These are phyloP conservation scores for Filobasidium floriforme DNA, from an alignment of 768 basidiomycete species.

Conservation along the genomic window DNA sequence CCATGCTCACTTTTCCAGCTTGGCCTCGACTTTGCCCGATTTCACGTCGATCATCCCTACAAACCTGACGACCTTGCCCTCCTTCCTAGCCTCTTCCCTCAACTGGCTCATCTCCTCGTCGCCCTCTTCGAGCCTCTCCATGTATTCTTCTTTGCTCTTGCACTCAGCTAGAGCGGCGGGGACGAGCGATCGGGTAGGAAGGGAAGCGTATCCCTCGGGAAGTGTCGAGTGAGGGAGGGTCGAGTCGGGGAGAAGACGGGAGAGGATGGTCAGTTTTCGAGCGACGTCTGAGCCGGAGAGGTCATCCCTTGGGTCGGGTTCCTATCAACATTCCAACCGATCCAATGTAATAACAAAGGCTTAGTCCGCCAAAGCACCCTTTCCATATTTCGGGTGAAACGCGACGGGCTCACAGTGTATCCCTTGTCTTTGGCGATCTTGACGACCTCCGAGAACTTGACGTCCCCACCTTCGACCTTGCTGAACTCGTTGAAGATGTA, in stretches of 20 bases:
- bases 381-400: neutral
- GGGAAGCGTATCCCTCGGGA: conserved; percentile 69
- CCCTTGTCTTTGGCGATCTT: conserved; percentile 80
- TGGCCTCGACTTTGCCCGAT: conserved; percentile 67
- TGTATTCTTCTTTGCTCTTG: conserved; percentile 70
- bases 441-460: conserved; percentile 79
- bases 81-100: conserved; percentile 66
- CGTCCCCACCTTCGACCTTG: conserved; percentile 54
- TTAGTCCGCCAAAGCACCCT: neutral
- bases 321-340: conserved; percentile 54
- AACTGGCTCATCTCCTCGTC: conserved; percentile 70
- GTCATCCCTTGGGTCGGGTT: conserved; percentile 95
- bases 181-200: conserved; percentile 76
- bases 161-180: conserved; percentile 64
- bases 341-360: neutral
- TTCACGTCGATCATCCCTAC: conserved; percentile 87
- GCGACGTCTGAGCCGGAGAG: conserved; percentile 95
- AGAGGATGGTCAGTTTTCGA: conserved; percentile 90
- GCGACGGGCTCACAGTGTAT: conserved; percentile 65
- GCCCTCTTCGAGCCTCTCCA: conserved; percentile 68
- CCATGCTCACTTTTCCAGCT: conserved; percentile 74
- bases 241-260: conserved; percentile 54
- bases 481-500: conserved; percentile 99
- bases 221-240: conserved; percentile 50
- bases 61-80: conserved; percentile 80